Percentiles rank a stretch among this genome's conserved stretches.
Conservation (phyloP, 495 filamentous ascomycete genomes). For the Penicillium riverlandense region DNA sequence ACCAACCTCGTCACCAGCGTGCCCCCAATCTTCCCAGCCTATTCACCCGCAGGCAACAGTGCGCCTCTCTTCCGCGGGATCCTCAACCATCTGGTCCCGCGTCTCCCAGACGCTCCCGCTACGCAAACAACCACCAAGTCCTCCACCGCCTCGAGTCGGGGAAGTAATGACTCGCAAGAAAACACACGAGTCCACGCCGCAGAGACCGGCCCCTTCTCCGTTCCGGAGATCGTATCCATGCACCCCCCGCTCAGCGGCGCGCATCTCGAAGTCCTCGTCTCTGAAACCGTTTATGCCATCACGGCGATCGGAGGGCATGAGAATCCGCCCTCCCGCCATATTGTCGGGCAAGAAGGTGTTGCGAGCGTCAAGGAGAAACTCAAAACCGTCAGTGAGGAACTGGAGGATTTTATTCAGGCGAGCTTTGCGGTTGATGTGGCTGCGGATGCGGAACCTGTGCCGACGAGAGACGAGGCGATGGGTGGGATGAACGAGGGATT, state of each 20-base stretch:
- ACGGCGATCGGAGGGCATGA: conserved; percentile 89
- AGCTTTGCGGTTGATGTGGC: conserved; percentile 78
- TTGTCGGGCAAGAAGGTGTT: conserved; percentile 86
- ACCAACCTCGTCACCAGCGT: conserved; percentile 80
- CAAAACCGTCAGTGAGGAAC: conserved; percentile 90
- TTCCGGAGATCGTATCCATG: conserved; percentile 54
- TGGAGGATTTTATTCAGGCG: conserved; percentile 91
- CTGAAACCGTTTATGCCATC: conserved; percentile 88
- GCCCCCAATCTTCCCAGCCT: conserved; percentile 63
- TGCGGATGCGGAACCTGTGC: conserved; percentile 23
- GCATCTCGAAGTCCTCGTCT: conserved; percentile 61
- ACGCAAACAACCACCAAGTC: conserved; percentile 1
- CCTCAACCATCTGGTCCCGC: conserved; percentile 62
- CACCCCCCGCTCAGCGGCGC: conserved; percentile 61
- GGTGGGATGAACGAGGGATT: conserved; percentile 11
- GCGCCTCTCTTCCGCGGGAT: conserved; percentile 78
- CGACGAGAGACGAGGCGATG: conserved; percentile 2
- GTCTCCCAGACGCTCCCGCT: conserved; percentile 28
- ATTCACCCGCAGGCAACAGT: conserved; percentile 64
- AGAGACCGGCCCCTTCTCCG: conserved; percentile 36
- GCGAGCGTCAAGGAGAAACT: conserved; percentile 90
- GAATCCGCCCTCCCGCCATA: conserved; percentile 90
- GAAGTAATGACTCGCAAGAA: conserved; percentile 14
- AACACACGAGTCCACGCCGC: conserved; percentile 21
- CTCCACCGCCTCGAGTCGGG: conserved; percentile 5